These are phyloP conservation scores for Chloris gayana DNA, from an alignment of 176 grass and related monocot genomes.

Conservation along the genomic window DNA sequence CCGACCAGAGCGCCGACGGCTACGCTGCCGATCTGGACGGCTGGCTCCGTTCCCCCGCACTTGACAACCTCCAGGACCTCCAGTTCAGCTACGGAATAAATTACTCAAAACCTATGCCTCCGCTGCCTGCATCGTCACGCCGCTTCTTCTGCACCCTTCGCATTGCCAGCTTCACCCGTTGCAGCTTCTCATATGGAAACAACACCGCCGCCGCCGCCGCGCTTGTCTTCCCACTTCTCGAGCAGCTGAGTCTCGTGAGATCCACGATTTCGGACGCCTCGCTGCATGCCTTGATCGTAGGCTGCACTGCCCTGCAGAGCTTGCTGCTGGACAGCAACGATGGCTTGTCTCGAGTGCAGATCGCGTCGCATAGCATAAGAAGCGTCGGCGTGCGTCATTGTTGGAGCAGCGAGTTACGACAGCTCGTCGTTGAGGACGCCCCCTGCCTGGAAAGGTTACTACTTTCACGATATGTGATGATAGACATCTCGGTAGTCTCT, in stretches of 20 bases:
- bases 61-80: neutral
- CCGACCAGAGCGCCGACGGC: too few relatives aligned
- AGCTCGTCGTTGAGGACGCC: neutral
- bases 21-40: neutral
- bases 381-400: neutral
- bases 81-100: neutral
- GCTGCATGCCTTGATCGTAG: neutral
- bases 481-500: too few relatives aligned
- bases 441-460: neutral
- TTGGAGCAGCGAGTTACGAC: too few relatives aligned
- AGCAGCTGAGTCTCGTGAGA: neutral
- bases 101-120: accelerated
- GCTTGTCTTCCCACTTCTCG: neutral
- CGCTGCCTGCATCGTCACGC: conserved; percentile 27
- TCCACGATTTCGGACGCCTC: neutral
- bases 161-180: neutral
- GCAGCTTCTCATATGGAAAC: too few relatives aligned
- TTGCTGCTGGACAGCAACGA: neutral
- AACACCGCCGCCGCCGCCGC: too few relatives aligned
- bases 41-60: neutral
- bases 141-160: neutral
- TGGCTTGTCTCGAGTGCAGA: neutral
- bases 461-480: too few relatives aligned
- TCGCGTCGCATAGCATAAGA: neutral
- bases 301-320: neutral